Percentiles rank a stretch among this genome's conserved stretches.
Conservation (phyloP, 1,284 basidiomycete genomes). For the Papiliotrema laurentii region DNA sequence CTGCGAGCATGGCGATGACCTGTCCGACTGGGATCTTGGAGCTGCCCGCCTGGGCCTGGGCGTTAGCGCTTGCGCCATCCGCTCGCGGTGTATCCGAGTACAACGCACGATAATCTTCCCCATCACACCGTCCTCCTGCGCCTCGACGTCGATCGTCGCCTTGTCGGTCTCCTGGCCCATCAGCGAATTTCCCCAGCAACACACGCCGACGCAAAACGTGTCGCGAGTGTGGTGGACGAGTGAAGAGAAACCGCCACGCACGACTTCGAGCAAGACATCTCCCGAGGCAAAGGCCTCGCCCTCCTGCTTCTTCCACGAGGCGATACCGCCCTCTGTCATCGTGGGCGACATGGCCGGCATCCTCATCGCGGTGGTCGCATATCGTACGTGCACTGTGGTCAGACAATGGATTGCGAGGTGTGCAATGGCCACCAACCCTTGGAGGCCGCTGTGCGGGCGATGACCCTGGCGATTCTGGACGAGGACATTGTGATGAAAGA, state of each 20-base stretch:
- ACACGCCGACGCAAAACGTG: too few relatives aligned
- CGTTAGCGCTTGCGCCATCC: not conserved
- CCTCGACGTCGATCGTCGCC: conserved; percentile 98
- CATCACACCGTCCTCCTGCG: conserved; percentile 90
- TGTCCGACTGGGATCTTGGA: conserved; percentile 72
- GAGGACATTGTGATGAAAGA: not conserved
- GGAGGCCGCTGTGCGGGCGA: not conserved
- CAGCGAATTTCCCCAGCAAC: not conserved
- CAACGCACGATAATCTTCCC: conserved; percentile 77
- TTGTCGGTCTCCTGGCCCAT: conserved; percentile 87
- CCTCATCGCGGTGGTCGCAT: conserved; percentile 64
- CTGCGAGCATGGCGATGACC: conserved; percentile 86
- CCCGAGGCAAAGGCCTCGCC: conserved; percentile 80
- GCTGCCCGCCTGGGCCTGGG: not conserved
- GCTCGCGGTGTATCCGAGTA: not conserved
- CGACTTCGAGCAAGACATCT: conserved; percentile 90
- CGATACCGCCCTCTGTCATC: conserved; percentile 95
- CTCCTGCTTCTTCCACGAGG: conserved; percentile 86
- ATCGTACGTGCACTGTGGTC: conserved; percentile 45
- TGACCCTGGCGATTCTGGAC: not conserved
- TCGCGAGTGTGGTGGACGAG: too few relatives aligned
- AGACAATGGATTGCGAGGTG: not conserved
- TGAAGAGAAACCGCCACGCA: conserved; percentile 51
- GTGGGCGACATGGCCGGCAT: conserved; percentile 99
- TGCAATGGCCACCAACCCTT: too few relatives aligned